A percentile compares a stretch with the other conserved stretches of the same genome.
These are phyloP conservation scores for Pouteria glomerata DNA, from an alignment of 148 eudicot genomes.

Conservation along the genomic window DNA sequence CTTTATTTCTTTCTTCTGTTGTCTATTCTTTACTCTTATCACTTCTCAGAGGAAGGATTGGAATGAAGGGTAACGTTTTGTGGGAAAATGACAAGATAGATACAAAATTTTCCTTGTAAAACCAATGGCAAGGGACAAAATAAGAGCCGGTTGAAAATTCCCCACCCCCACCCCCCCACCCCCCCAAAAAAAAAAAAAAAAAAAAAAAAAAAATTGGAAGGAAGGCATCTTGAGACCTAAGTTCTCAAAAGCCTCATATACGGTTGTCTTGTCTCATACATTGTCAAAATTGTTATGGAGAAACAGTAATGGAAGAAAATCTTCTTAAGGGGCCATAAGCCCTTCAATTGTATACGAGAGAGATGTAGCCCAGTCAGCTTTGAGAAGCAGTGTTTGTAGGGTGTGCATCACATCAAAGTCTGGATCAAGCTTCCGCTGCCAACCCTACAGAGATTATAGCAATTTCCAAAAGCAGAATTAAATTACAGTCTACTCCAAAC, in stretches of 20 bases:
- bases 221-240: no score
- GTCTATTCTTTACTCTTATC: no score
- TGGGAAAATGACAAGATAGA: conserved; percentile 2
- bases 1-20: conserved; percentile 1
- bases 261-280: background rate
- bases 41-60: background rate
- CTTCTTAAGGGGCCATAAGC: conserved; percentile 80
- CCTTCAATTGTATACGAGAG: conserved; percentile 93
- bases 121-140: conserved; percentile 3
- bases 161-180: no score
- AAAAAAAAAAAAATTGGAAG: background rate
- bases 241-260: background rate
- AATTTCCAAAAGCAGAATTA: no score
- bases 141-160: background rate
- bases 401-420: conserved; percentile 88
- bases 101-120: conserved; percentile 12
- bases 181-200: no score
- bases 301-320: conserved; percentile 1
- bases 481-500: no score
- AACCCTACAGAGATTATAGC: conserved; percentile 57
- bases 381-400: conserved; percentile 70
- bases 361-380: conserved; percentile 86
- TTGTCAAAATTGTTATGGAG: conserved; percentile 22
- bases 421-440: conserved; percentile 99
- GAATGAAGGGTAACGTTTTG: background rate